Evolutionary conservation across 352 stramenopile genomes (phyloP), one percentile per base, ranked within the genome.

Genomic region (Elongisporangium prolatum): DNA sequence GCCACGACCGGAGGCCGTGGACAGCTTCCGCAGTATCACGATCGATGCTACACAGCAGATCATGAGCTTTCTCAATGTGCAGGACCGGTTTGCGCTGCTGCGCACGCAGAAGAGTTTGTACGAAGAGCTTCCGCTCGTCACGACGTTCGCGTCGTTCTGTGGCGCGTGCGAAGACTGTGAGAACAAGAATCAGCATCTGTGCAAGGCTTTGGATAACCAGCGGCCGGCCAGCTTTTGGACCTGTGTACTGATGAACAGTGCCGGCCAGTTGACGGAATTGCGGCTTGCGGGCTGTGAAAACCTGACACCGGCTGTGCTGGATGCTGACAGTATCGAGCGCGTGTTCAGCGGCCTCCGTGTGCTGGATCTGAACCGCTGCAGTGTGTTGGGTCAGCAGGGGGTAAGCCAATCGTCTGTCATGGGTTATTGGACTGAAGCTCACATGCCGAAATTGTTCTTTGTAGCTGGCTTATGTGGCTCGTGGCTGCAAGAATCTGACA

Each of bases 351-450:
- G 65, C 38, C 73, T 92, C 2, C 65, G 72, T 22, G 74, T 88
- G 8, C 55, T 92, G 22, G 78, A 89, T 10, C 71, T 92, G 21
- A 85, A 84, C 53, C 69, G 75, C n/a, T 88, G 78, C 58, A 54
- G 56, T 4, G 37, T 61, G 5, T 66, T 92, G 18, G 74, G 72
- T 8, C 54, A 59, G 0, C 72, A 84, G n/a, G 80, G 76, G 22
- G 57, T 81, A 38, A 38, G 62, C 28, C 28, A 8, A 13, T 56
- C 2, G 64, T 22, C 21, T 63, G 34, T 13, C 52, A 20, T 20
- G 10, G 47, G 18, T 21, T 16, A 2, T 20, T 16, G 16, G 18
- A 7, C 21, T 20, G 22, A 21, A 48, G 11, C 40, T 63, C 3
- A 37, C 34, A 8, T 51, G 0, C 16, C 7, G 47, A 10, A 11